These are phyloP conservation scores for Solanum chmielewskii DNA, from an alignment of 257 asterid genomes.

Conservation along the genomic window DNA sequence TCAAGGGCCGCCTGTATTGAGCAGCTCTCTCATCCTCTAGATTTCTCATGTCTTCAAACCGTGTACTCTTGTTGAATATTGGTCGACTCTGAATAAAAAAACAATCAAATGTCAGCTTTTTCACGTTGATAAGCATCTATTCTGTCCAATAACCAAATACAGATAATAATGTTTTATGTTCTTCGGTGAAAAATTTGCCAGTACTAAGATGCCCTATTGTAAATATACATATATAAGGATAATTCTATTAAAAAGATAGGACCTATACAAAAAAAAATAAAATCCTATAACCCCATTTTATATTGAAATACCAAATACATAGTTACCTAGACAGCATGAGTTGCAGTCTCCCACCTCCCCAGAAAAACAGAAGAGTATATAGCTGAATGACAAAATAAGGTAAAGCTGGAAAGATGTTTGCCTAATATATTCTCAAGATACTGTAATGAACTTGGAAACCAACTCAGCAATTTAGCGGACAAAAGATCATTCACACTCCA, in stretches of 20 bases:
- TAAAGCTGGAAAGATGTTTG: background rate
- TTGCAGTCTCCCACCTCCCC: background rate
- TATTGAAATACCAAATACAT: background rate
- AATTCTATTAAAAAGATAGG: background rate
- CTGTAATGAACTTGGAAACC: background rate
- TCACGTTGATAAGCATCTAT: background rate
- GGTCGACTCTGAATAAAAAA: slow-evolving; percentile 75
- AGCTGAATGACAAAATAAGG: background rate
- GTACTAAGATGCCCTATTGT: background rate
- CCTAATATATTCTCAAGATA: background rate
- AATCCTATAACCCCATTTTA: background rate
- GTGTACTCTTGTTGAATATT: slow-evolving; percentile 85
- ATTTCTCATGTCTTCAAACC: slow-evolving; percentile 94
- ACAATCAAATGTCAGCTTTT: background rate
- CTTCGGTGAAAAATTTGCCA: background rate
- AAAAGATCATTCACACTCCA: background rate
- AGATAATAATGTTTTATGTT: background rate
- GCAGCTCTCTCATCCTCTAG: slow-evolving; percentile 58
- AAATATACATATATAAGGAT: background rate
- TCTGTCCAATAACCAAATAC: background rate
- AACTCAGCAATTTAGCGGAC: background rate
- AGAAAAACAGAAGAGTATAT: background rate
- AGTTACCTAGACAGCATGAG: background rate
- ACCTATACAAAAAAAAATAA: background rate
- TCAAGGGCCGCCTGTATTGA: slow-evolving; percentile 48